phyloP scores from a whole-genome alignment of 371 early-diverging fungal species.

The Mucor circinelloides region DNA sequence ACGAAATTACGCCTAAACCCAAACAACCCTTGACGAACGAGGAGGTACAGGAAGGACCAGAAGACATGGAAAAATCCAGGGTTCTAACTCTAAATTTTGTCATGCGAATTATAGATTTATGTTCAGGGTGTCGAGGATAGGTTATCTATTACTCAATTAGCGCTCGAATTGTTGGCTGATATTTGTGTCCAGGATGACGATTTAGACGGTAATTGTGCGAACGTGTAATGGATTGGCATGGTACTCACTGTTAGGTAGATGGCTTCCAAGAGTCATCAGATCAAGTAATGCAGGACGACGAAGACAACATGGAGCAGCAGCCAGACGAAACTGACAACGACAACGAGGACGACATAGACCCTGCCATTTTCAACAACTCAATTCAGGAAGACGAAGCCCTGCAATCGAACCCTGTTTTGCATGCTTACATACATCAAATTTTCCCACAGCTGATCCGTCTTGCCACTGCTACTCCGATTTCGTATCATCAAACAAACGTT shows the following conservation, averaged over 20 bases:
- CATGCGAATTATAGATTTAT: slow-evolving; percentile 24
- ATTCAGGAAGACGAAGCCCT: slow-evolving; percentile 31
- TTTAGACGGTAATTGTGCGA: slow-evolving; percentile 27
- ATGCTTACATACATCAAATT: slow-evolving; percentile 50
- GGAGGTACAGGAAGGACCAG: slow-evolving; percentile 31
- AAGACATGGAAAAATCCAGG: background rate
- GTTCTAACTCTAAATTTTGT: background rate
- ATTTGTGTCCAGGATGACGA: slow-evolving; percentile 72
- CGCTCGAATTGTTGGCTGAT: slow-evolving; percentile 84
- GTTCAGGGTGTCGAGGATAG: slow-evolving; percentile 56
- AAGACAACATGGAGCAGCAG: slow-evolving; percentile 2
- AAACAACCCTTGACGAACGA: slow-evolving; percentile 54
- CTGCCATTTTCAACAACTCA: slow-evolving; percentile 35
- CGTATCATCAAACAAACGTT: slow-evolving; percentile 43
- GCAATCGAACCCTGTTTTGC: slow-evolving; percentile 47
- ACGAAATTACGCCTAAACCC: slow-evolving; percentile 47
- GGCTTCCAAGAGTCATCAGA: slow-evolving; percentile 14
- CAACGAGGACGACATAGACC: slow-evolving; percentile 43
- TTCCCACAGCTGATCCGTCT: slow-evolving; percentile 61
- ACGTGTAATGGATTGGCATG: background rate
- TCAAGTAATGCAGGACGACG: slow-evolving; percentile 11
- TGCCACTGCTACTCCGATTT: slow-evolving; percentile 57
- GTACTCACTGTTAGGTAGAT: background rate
- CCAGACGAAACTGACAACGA: slow-evolving; percentile 2
- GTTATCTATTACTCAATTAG: slow-evolving; percentile 70